These are phyloP conservation scores for Cyclocybe cylindracea DNA, from an alignment of 768 basidiomycete genomes.

Conservation along the genomic window DNA sequence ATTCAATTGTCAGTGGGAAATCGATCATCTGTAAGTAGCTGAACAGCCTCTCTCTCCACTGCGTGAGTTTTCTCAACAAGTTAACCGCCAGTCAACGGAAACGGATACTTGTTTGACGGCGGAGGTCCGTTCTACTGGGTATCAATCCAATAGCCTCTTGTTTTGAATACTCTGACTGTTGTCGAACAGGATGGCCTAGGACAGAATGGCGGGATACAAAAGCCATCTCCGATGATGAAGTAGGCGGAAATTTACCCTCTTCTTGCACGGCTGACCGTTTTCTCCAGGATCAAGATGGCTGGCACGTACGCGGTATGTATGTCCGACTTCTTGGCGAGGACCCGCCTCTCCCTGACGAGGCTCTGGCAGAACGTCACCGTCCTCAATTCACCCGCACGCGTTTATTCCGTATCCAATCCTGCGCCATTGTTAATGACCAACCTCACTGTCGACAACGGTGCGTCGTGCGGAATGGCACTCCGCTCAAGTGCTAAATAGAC, in stretches of 20 bases:
- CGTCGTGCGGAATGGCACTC: slow-evolving; percentile 13
- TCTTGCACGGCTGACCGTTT: background rate
- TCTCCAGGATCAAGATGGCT: slow-evolving; percentile 35
- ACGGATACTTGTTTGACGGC: slow-evolving; percentile 42
- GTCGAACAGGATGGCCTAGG: slow-evolving; percentile 37
- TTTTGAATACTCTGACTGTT: background rate
- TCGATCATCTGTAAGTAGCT: slow-evolving; percentile 46
- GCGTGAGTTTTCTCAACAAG: background rate
- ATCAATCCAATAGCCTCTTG: background rate
- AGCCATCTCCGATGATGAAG: slow-evolving; percentile 49
- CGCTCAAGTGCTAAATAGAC: background rate
- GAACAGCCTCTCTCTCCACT: background rate
- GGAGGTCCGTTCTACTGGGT: slow-evolving; percentile 47
- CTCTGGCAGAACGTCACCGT: slow-evolving; percentile 38
- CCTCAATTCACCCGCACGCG: slow-evolving; percentile 40
- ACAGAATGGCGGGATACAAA: slow-evolving; percentile 36
- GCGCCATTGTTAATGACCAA: slow-evolving; percentile 42
- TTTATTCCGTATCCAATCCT: slow-evolving; percentile 40
- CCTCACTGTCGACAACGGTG: slow-evolving; percentile 59
- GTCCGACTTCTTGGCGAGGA: slow-evolving; percentile 16
- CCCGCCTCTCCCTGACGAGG: slow-evolving; percentile 31
- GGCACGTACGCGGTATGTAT: slow-evolving; percentile 32
- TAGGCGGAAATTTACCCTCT: slow-evolving; percentile 8
- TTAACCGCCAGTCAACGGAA: slow-evolving; percentile 36
- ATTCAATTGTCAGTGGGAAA: slow-evolving; percentile 37